Evolutionary conservation across 495 filamentous ascomycete species (phyloP).

Genomic region (Penicillium robsamsonii): DNA sequence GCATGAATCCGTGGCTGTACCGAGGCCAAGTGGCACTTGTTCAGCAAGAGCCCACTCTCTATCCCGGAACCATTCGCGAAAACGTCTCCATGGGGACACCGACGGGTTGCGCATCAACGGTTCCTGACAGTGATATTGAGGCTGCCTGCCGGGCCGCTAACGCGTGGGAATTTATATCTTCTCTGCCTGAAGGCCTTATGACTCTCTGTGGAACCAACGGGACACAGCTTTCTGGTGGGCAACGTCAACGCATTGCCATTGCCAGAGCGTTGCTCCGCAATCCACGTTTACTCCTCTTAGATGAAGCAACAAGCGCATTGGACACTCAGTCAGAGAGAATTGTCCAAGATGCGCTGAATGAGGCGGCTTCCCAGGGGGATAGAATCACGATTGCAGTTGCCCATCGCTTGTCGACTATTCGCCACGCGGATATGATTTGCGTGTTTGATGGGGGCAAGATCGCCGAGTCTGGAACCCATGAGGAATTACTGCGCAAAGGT

Average conservation of each 20-base stretch:
- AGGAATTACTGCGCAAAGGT: conserved; percentile 5
- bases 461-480: conserved; percentile 73
- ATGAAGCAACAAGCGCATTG: conserved; percentile 59
- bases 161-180: conserved; percentile 31
- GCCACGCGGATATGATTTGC: conserved; percentile 80
- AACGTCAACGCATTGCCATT: conserved; percentile 51
- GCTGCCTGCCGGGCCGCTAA: conserved; percentile 34
- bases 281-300: conserved; percentile 48
- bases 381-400: conserved; percentile 41
- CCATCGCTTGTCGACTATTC: conserved; percentile 75
- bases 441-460: conserved; percentile 76
- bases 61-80: conserved; percentile 43
- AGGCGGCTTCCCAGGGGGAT: conserved; percentile 32
- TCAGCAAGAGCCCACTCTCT: conserved; percentile 43
- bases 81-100: conserved; percentile 40
- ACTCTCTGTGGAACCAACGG: conserved; percentile 27
- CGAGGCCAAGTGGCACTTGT: conserved; percentile 35
- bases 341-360: conserved; percentile 35
- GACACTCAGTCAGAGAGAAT: conserved; percentile 49
- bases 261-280: conserved; percentile 49
- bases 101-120: conserved; percentile 14
- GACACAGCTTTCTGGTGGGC: conserved; percentile 39
- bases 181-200: conserved; percentile 29
- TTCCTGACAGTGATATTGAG: conserved; percentile 20
- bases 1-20: conserved; percentile 22